Percentiles rank a stretch among this genome's conserved stretches.
Conservation (phyloP, 2,329 filamentous ascomycete species). For the Ceratocystis destructans region DNA sequence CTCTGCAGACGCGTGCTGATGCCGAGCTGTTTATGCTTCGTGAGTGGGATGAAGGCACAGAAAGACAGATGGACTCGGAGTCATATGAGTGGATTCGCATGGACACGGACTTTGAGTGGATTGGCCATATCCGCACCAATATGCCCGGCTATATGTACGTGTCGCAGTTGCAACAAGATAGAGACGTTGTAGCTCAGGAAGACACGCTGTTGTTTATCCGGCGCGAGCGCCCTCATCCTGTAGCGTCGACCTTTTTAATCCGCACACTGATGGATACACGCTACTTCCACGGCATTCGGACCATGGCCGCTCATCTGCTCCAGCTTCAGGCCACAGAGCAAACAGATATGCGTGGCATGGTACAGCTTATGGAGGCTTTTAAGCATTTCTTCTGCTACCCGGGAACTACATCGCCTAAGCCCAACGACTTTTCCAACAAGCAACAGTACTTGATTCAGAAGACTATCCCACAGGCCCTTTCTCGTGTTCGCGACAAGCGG, state of each 20-base stretch:
- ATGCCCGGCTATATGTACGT: constrained; percentile 97
- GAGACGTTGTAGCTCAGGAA: constrained; percentile 82
- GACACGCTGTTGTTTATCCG: constrained; percentile 64
- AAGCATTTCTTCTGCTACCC: constrained; percentile 77
- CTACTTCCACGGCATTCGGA: constrained; percentile 87
- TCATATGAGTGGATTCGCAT: constrained; percentile 98
- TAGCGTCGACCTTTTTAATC: constrained; percentile 78
- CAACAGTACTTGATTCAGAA: constrained; percentile 73
- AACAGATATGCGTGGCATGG: constrained; percentile 60
- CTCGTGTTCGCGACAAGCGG: constrained; percentile 55
- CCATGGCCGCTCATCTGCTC: constrained; percentile 67
- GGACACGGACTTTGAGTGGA: constrained; percentile 97
- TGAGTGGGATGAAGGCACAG: constrained; percentile 82
- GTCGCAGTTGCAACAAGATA: constrained; percentile 90
- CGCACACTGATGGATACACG: constrained; percentile 81
- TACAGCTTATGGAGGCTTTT: constrained; percentile 74
- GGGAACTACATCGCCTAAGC: constrained; percentile 61
- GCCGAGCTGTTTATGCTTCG: constrained; percentile 68
- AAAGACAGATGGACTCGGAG: constrained; percentile 84
- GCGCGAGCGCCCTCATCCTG: constrained; percentile 52
- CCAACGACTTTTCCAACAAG: constrained; percentile 86
- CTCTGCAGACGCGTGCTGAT: constrained; percentile 71
- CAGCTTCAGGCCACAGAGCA: constrained; percentile 59
- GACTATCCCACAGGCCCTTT: constrained; percentile 68
- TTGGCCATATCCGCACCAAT: constrained; percentile 65